Evolutionary conservation across 225 moss, liverwort and hornwort species (phyloP), one percentile per base, ranked within the genome.

Genomic region (Sphagnum contortum): DNA sequence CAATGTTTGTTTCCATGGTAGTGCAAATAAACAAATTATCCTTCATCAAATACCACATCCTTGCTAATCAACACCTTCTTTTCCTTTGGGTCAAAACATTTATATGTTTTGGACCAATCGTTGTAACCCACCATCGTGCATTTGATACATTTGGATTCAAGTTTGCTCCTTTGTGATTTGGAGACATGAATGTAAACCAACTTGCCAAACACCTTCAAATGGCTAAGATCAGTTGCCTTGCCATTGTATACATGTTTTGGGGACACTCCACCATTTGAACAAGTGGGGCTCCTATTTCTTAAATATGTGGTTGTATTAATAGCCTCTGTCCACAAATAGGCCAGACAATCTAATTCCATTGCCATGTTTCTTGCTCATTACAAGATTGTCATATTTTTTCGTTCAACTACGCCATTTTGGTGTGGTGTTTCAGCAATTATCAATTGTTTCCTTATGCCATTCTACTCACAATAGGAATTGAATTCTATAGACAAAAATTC

Each of bases 401-500:
- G 3, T n/a, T 69, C 50, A 1, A 50, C 8, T 4, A 51, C 49
- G 0, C 61, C 61, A 3, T 69, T 69, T n/a, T 69, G 49, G 5
- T 69, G 50, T 44, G 69, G 69, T 46, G 69, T 69, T 11, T 47
- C 9, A 8, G 50, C 49, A 8, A 12, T 12, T 0, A 50, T 69
- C 4, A 69, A 29, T 9, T 69, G 61, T 2, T 49, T 4, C 2
- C 7, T 5, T 9, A 69, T 69, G 3, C 69, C 50, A 8, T 50
- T 10, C 2, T 69, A 3, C 2, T 50, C 5, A 11, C 60, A 69
- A 45, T 62, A 69, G 5, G 3, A 5, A 6, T 49, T 14, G 50
- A 69, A 69, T 2, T 4, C 50, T 2, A 0, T 50, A 4, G 69
- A 62, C 9, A 53, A 8, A n/a, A 69, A 29, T 29, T 29, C 1